Percentiles rank a stretch among this genome's conserved stretches.
Evolutionary conservation across 2,329 filamentous ascomycete species (phyloP).

Genomic region (Botrytis medusae): DNA sequence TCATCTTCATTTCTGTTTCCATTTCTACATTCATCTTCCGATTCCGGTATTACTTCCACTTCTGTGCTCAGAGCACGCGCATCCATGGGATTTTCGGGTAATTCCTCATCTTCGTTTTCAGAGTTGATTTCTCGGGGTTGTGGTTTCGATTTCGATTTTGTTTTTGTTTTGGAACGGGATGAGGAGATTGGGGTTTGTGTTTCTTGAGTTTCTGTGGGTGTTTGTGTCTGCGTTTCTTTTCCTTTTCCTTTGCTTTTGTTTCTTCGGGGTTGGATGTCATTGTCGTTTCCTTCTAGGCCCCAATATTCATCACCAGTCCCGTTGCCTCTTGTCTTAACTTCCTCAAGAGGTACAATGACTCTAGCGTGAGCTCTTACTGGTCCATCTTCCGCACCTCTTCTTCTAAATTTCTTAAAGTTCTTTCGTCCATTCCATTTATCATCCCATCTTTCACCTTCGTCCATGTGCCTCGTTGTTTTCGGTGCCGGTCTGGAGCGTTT

Average conservation of each 20-base stretch:
- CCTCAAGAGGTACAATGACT: constrained; percentile 61
- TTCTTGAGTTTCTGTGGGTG: background rate
- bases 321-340: constrained; percentile 56
- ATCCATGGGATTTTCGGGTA: constrained; percentile 10
- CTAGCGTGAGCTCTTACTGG: constrained; percentile 36
- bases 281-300: constrained; percentile 43
- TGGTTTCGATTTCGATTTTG: background rate
- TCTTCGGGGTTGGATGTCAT: constrained; percentile 38
- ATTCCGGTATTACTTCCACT: background rate
- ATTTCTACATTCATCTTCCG: background rate
- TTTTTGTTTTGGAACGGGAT: background rate
- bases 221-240: constrained; percentile 21
- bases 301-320: constrained; percentile 62
- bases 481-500: constrained; percentile 41
- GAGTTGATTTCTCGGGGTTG: constrained; percentile 16
- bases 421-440: constrained; percentile 89
- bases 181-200: background rate
- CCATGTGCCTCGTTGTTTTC: constrained; percentile 37
- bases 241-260: constrained; percentile 35
- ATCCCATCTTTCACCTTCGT: constrained; percentile 70
- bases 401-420: constrained; percentile 90
- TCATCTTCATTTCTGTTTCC: background rate
- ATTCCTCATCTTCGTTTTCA: constrained; percentile 10
- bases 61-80: background rate
- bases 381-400: constrained; percentile 51